Conservation (phyloP, 2,329 filamentous ascomycete species). For the Ceratocystis smalleyi region DNA sequence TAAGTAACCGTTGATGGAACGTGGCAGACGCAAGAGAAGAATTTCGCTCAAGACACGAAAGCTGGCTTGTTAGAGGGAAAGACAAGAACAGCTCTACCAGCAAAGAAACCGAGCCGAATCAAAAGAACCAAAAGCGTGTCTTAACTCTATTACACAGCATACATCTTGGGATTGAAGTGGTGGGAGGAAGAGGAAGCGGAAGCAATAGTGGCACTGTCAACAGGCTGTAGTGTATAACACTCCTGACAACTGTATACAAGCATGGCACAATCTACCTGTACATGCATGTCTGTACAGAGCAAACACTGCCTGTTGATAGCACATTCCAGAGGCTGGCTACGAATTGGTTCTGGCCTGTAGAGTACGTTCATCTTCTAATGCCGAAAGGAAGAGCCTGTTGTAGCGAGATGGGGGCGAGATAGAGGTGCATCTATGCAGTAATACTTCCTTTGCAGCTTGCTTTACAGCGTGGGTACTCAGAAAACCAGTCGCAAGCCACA, state of each 20-base stretch:
- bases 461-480: not conserved
- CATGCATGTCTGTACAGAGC: not conserved
- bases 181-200: not conserved
- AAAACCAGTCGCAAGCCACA: not conserved
- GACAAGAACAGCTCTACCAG: not conserved
- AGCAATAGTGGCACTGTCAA: not conserved
- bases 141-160: not conserved
- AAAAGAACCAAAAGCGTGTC: not conserved
- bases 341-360: not conserved
- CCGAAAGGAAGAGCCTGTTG: not conserved
- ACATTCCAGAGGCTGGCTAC: not conserved
- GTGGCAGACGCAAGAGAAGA: not conserved
- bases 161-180: not conserved
- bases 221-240: not conserved
- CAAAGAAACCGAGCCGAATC: not conserved
- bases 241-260: not conserved
- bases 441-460: not conserved
- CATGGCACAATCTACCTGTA: not conserved
- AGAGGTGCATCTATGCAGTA: not conserved
- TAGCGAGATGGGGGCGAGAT: not conserved
- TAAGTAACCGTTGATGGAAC: not conserved
- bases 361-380: not conserved
- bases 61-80: constrained; percentile 1
- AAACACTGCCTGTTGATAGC: not conserved
- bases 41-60: not conserved